Evolutionary conservation across 352 stramenopile genomes (phyloP).

Genomic region (Phytophthora hibernalis): DNA sequence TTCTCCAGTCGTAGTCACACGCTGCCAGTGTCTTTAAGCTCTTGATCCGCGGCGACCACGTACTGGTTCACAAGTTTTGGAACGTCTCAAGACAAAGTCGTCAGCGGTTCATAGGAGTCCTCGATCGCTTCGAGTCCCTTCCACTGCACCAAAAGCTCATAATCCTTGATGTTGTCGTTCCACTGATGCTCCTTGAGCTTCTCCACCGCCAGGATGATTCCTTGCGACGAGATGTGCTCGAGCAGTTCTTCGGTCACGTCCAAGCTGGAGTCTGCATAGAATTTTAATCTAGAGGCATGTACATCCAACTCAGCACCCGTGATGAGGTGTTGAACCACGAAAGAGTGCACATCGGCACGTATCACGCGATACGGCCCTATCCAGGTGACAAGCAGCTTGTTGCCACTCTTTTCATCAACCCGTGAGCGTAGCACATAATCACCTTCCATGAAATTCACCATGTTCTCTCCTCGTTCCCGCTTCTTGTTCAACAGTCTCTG

Average conservation of each 20-base stretch:
- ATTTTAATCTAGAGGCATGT: conserved; percentile 16
- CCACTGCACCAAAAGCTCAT: conserved; percentile 12
- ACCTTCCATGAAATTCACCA: conserved; percentile 15
- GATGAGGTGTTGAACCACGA: conserved; percentile 12
- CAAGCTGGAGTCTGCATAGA: conserved; percentile 12
- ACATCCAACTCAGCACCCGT: conserved; percentile 11
- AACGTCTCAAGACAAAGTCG: neutral
- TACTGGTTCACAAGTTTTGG: neutral
- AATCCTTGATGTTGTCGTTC: conserved; percentile 12
- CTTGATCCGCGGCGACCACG: neutral
- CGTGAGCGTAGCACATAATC: conserved; percentile 15
- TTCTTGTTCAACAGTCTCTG: conserved; percentile 15
- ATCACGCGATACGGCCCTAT: conserved; percentile 5
- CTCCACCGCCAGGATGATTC: conserved; percentile 3
- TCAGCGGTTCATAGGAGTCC: conserved; percentile 2
- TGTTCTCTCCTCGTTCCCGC: neutral
- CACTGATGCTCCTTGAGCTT: conserved; percentile 9
- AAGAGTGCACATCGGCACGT: conserved; percentile 12
- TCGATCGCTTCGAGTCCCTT: conserved; percentile 10
- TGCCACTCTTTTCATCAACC: conserved; percentile 9
- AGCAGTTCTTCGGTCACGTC: conserved; percentile 13
- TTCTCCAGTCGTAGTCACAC: neutral
- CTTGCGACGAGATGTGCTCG: conserved; percentile 12
- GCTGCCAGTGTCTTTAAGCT: neutral
- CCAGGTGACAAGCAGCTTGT: conserved; percentile 16